A percentile compares a stretch with the other conserved stretches of the same genome.
These are phyloP conservation scores for Fraxinus americana DNA, from an alignment of 257 asterid species.

Conservation along the genomic window DNA sequence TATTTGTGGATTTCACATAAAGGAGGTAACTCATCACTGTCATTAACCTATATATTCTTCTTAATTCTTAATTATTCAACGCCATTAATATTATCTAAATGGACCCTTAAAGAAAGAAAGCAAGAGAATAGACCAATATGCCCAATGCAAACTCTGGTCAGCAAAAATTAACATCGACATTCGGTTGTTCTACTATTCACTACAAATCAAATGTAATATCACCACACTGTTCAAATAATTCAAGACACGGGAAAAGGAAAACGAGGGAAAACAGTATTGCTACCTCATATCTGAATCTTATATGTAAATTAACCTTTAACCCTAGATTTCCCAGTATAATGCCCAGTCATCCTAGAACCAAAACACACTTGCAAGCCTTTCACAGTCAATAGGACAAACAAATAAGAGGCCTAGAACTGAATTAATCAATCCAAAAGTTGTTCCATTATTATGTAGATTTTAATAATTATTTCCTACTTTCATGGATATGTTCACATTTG, in stretches of 20 bases:
- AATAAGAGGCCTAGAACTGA: constrained; percentile 9
- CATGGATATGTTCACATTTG: constrained; percentile 5
- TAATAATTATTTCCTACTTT: neutral
- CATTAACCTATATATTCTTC: neutral
- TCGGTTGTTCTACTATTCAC: neutral
- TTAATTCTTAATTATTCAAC: neutral
- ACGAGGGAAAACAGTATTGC: neutral
- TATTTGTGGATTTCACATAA: neutral
- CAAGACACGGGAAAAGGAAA: neutral
- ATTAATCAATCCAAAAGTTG: neutral
- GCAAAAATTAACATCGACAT: neutral
- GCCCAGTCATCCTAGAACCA: constrained; percentile 3
- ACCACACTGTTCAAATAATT: constrained; percentile 3
- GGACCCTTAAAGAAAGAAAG: neutral
- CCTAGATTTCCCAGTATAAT: neutral
- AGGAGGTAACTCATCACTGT: neutral
- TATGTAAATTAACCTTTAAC: neutral
- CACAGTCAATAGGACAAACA: neutral
- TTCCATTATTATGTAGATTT: neutral
- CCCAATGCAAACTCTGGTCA: neutral
- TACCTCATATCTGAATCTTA: constrained; percentile 1
- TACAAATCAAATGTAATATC: neutral
- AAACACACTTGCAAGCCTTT: constrained; percentile 3
- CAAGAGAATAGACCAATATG: neutral
- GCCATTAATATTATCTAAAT: neutral